These are phyloP conservation scores for Neurospora sp. DNA, from an alignment of 2,329 filamentous ascomycete genomes.

Conservation along the genomic window DNA sequence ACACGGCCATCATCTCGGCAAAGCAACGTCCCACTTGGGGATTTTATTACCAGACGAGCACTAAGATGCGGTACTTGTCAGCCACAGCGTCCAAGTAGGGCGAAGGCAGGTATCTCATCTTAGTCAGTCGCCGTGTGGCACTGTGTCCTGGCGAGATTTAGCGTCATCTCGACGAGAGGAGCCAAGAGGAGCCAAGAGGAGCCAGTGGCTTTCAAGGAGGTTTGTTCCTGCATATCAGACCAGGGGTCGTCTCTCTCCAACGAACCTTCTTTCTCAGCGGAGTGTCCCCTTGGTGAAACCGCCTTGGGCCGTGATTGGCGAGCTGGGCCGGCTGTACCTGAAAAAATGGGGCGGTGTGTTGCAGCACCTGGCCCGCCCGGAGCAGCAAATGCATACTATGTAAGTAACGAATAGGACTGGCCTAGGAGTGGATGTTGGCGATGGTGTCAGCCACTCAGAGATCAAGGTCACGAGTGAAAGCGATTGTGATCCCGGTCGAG, in stretches of 20 bases:
- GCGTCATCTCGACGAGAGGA: not conserved
- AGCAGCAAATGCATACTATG: not conserved
- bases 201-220: not conserved
- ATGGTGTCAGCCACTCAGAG: not conserved
- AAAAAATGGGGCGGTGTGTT: not conserved
- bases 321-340: not conserved
- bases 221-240: not conserved
- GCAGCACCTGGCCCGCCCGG: not conserved
- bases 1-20: not conserved
- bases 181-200: not conserved
- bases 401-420: not conserved
- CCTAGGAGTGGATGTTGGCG: not conserved
- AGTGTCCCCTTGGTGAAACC: not conserved
- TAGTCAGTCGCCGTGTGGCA: not conserved
- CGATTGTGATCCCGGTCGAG: not conserved
- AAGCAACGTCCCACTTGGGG: not conserved
- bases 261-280: not conserved
- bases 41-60: not conserved
- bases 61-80: not conserved
- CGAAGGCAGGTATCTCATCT: not conserved
- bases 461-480: not conserved
- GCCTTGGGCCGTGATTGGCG: not conserved
- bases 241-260: not conserved
- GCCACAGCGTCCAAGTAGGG: not conserved
- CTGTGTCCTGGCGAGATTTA: not conserved